Evolutionary conservation across 345 rosid genomes (phyloP).

Genomic region (Ceriops zippeliana): DNA sequence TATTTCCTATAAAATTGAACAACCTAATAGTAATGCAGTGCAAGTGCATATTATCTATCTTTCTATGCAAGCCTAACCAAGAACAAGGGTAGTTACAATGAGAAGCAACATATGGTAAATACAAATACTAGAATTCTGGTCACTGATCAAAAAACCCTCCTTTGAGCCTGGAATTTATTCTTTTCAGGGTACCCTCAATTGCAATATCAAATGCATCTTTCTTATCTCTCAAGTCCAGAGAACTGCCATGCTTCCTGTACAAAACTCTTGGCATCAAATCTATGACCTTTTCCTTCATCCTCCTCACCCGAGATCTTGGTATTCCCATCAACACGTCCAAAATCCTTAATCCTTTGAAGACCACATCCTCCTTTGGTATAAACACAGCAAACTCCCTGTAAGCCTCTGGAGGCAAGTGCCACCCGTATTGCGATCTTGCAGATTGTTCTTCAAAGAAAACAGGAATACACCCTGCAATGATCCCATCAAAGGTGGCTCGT

Average conservation of each 20-base stretch:
- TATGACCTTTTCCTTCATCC: conserved; percentile 62
- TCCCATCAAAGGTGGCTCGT: conserved; percentile 75
- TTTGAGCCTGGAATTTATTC: conserved; percentile 46
- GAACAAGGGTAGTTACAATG: not conserved
- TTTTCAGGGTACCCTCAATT: conserved; percentile 57
- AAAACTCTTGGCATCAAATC: conserved; percentile 69
- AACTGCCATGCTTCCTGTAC: conserved; percentile 82
- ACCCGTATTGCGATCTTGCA: conserved; percentile 62
- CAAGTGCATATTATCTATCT: not conserved
- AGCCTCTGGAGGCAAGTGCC: conserved; percentile 66
- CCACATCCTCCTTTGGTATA: conserved; percentile 82
- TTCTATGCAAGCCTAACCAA: not conserved
- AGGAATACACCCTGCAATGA: conserved; percentile 85
- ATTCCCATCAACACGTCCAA: conserved; percentile 68
- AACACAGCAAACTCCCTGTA: conserved; percentile 57
- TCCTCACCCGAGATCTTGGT: conserved; percentile 52
- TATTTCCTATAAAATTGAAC: conserved; percentile 9
- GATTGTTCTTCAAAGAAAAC: conserved; percentile 84
- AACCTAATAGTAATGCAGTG: not conserved
- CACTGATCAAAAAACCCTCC: not conserved
- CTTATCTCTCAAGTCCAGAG: conserved; percentile 45
- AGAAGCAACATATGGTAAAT: not conserved
- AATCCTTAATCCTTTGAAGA: conserved; percentile 57
- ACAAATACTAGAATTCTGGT: not conserved
- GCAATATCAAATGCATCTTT: conserved; percentile 93